Base-by-base conservation (phyloP, 768 basidiomycete genomes). In the Hericium coralloides region DNA sequence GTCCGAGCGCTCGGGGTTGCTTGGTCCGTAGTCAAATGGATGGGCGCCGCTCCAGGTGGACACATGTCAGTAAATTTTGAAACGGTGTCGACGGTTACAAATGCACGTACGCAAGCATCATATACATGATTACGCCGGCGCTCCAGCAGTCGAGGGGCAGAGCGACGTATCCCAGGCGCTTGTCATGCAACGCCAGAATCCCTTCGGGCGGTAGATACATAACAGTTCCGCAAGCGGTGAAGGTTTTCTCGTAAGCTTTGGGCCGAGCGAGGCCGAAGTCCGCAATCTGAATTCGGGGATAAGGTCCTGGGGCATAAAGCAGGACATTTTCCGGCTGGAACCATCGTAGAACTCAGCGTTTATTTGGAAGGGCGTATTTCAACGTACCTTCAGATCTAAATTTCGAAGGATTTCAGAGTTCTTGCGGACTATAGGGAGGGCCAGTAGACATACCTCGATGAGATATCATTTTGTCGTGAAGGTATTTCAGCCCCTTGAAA, bases 111-210 rank as follows among this genome's bases (percentile, higher is more conserved):
- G 81, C 79, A 51, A 93, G 73, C 89, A 92, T 92, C 56, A 90
- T 83, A 60, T 85, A 92, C 53, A 92, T 70, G 53, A 89, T 83
- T 5, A 92, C 79, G 5, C 91, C 91, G 12, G 86, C 80, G 62
- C 90, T 91, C 91, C 91, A 93, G 64, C 90, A 92, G 68, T 93
- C 91, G 2, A 89, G 79, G n/a, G 89, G 87, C 85, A 92, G 86
- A 18, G 89, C 89, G 36, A 77, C 69, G 56, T 90, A 91, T 52
- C 86, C 82, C 45, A 88, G 69, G 57, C 88, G 76, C 62, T 84
- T 85, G 61, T 86, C 76, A 62, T 91, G 87, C 43, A 92, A 71
- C 7, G 90, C 90, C 10, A 87, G 74, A 38, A 93, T 81, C 12
- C 89, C 91, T 69, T 93, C 91, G 0, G 90, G 90, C 8, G 90